These are phyloP conservation scores for Aspergillus sp. DNA, from an alignment of 2,329 filamentous ascomycete genomes.

Conservation along the genomic window DNA sequence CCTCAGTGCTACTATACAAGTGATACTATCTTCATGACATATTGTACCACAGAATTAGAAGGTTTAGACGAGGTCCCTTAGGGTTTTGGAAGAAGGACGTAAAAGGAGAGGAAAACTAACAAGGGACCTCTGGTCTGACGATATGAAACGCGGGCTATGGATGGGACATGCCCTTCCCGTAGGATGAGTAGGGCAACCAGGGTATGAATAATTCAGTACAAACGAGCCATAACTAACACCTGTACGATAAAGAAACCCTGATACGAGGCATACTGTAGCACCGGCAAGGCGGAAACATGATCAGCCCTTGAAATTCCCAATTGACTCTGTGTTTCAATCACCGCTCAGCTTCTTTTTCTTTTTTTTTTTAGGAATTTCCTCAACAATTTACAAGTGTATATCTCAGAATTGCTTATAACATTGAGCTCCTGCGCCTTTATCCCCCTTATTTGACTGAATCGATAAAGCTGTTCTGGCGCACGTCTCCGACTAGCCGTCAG, in stretches of 20 bases:
- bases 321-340: not conserved
- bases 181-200: not conserved
- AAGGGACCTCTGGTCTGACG: not conserved
- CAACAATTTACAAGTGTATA: no score
- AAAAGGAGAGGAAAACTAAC: not conserved
- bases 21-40: not conserved
- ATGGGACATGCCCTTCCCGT: not conserved
- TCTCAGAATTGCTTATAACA: not conserved
- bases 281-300: not conserved
- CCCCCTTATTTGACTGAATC: constrained; percentile 12
- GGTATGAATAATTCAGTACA: not conserved
- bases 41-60: no score
- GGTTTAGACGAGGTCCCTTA: no score
- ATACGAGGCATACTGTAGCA: not conserved
- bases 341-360: not conserved
- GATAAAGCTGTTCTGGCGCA: not conserved
- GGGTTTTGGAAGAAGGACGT: no score
- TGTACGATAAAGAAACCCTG: not conserved
- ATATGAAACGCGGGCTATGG: not conserved
- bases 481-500: constrained; percentile 5
- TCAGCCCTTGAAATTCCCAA: not conserved
- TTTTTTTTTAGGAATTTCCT: no score
- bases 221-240: not conserved
- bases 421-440: not conserved
- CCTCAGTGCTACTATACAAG: no score